Base-by-base conservation (phyloP, 371 early-diverging fungal species). In the Haplosporangium sp. region DNA sequence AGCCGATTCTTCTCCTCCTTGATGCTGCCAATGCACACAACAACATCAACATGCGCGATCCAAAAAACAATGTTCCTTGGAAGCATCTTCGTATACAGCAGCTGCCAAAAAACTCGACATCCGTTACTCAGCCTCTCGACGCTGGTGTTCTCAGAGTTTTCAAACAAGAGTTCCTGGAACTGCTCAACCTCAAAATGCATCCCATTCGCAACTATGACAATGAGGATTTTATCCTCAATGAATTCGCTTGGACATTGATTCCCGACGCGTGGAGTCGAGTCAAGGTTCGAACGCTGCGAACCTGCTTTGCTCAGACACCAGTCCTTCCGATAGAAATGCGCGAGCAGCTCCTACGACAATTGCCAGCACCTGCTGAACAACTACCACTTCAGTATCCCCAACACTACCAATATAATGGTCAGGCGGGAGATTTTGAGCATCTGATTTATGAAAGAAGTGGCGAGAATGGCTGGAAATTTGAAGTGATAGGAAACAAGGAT, bases 291-390 rank as follows among this genome's bases (percentile, higher is more conserved):
- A 61, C 52, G n/a, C 40, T 61, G 38, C 52, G 61, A 0, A 50
- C 50, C 52, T 52, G 61, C 20, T 61, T 61, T 23, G 61, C 61
- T 52, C 14, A 61, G 11, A 50, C 61, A 2, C 61, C 61, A n/a
- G 61, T 61, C 5, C 61, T 51, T n/a, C 42, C 61, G 40, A 38
- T 9, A 18, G 52, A 51, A 40, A 52, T 61, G 52, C 41, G 40
- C 11, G 20, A 61, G 9, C 10, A 61, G 1, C 61, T 61, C 42
- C 37, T 18, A 47, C 11, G 16, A 16, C 41, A 29, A 41, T 8
- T 6, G 40, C 61, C 52, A 52, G 47, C 52, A 6, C 29, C 10
- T 8, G 52, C 40, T 6, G 52, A 61, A 40, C n/a, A 38, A 12
- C 14, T 41, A 4, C 20, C 10, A 40, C 41, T 21, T 18, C 37